A percentile compares a stretch with the other conserved stretches of the same genome.
Conservation (phyloP, 345 rosid genomes). For the Atalantia buxifolia region DNA sequence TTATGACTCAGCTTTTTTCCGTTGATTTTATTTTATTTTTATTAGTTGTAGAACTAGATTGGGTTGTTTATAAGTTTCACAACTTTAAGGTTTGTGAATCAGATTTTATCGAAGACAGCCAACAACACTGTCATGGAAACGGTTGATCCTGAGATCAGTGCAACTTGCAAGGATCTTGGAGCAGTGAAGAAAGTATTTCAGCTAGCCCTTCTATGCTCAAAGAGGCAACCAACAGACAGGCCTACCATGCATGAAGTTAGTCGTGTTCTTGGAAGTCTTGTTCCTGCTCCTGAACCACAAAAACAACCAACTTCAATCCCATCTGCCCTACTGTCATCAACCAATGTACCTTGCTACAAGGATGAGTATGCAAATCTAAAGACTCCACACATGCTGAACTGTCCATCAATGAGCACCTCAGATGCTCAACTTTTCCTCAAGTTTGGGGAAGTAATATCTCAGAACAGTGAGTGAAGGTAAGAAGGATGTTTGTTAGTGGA, state of each 20-base stretch:
- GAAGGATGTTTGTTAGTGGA: background rate
- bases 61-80: background rate
- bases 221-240: constrained; percentile 73
- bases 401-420: constrained; percentile 92
- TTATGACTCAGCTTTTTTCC: background rate
- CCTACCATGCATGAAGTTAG: constrained; percentile 94
- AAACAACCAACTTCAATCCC: constrained; percentile 40
- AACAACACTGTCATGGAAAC: constrained; percentile 87
- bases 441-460: constrained; percentile 94
- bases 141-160: constrained; percentile 68
- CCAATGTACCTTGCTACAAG: constrained; percentile 51
- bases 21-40: no score
- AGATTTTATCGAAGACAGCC: constrained; percentile 85
- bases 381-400: constrained; percentile 72
- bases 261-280: constrained; percentile 68
- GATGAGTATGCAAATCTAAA: constrained; percentile 91
- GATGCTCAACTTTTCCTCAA: constrained; percentile 90
- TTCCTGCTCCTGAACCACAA: constrained; percentile 32
- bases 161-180: constrained; percentile 73
- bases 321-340: constrained; percentile 27
- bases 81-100: background rate
- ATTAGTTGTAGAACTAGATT: background rate
- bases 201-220: constrained; percentile 79
- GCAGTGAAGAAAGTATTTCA: constrained; percentile 88
- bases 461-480: constrained; percentile 45